Percentiles rank a stretch among this genome's conserved stretches.
Evolutionary conservation across 495 filamentous ascomycete species (phyloP).

Genomic region (Viridothelium virens): DNA sequence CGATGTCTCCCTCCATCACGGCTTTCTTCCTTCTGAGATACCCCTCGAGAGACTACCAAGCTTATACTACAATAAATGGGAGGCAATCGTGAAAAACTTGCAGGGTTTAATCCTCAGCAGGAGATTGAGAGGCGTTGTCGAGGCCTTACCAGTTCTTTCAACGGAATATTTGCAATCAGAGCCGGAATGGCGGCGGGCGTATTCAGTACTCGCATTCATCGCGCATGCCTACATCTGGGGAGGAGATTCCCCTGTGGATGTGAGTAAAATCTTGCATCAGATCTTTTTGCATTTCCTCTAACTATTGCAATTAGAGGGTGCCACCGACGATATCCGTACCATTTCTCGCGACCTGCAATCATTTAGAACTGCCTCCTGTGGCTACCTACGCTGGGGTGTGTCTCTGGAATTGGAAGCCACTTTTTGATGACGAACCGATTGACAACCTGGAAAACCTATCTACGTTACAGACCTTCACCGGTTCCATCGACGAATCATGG

Average conservation of each 20-base stretch:
- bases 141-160: conserved; percentile 71
- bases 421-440: conserved; percentile 71
- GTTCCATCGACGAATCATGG: conserved; percentile 93
- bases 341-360: conserved; percentile 65
- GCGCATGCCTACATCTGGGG: conserved; percentile 94
- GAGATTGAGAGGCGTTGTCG: conserved; percentile 65
- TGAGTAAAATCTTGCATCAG: conserved; percentile 32
- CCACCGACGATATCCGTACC: conserved; percentile 80
- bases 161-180: conserved; percentile 70
- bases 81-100: conserved; percentile 73
- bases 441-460: conserved; percentile 78
- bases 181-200: conserved; percentile 86
- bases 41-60: conserved; percentile 75
- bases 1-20: conserved; percentile 74
- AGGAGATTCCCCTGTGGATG: conserved; percentile 70
- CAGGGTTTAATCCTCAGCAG: conserved; percentile 78
- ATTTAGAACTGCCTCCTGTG: conserved; percentile 83
- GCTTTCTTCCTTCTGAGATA: conserved; percentile 79
- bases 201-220: conserved; percentile 78
- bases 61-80: conserved; percentile 90
- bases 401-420: conserved; percentile 92
- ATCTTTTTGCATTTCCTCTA: conserved; percentile 20
- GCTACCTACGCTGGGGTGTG: conserved; percentile 88
- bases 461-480: conserved; percentile 85
- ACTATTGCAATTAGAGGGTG: conserved; percentile 53